These are phyloP conservation scores for Penicillium italicum DNA, from an alignment of 2,329 filamentous ascomycete species.

Conservation along the genomic window DNA sequence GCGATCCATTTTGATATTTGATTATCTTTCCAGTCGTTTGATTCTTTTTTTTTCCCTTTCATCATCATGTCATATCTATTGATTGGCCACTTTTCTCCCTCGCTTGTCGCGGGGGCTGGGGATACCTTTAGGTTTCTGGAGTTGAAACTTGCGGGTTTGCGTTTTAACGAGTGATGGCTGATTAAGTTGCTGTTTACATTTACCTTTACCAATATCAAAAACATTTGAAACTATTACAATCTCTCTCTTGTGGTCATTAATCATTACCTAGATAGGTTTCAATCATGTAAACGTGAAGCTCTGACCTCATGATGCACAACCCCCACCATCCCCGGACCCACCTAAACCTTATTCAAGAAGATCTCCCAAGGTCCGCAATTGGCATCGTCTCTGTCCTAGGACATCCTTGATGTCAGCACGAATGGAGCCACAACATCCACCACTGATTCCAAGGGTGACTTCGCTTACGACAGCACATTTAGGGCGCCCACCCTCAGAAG, in stretches of 20 bases:
- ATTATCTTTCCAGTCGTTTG: neutral
- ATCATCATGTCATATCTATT: constrained; percentile 8
- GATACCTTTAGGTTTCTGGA: constrained; percentile 20
- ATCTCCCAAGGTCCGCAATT: neutral
- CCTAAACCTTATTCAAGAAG: neutral
- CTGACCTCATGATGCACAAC: neutral
- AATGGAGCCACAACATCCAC: neutral
- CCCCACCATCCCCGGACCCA: neutral
- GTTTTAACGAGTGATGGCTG: constrained; percentile 14
- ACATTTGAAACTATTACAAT: constrained; percentile 9
- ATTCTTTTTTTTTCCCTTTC: neutral
- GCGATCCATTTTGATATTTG: constrained; percentile 14
- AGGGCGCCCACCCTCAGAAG: neutral
- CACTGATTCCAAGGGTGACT: neutral
- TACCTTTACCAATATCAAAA: constrained; percentile 12
- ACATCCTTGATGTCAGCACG: neutral
- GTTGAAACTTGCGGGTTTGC: constrained; percentile 10
- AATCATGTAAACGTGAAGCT: neutral
- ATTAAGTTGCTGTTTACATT: constrained; percentile 4
- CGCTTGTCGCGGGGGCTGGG: constrained; percentile 8
- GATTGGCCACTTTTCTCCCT: constrained; percentile 11
- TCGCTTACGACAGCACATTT: neutral
- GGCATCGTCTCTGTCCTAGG: no score
- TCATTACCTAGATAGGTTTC: neutral
- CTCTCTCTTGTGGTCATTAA: neutral